Conservation (phyloP, 129 eudicot genomes). For the Tanacetum coccineum region DNA sequence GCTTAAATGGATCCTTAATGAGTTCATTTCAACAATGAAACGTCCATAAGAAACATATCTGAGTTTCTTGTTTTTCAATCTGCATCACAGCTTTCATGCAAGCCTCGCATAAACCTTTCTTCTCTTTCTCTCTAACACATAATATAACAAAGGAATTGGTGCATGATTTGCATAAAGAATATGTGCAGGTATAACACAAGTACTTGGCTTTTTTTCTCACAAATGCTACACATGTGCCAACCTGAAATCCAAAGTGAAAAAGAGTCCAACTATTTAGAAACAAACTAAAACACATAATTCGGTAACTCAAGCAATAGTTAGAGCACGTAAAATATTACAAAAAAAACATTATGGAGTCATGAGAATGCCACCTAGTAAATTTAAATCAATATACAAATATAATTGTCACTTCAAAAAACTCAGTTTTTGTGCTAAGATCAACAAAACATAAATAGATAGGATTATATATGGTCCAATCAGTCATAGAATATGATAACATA, state of each 20-base stretch:
- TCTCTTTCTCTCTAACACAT: slow-evolving; percentile 89
- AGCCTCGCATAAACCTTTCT: slow-evolving; percentile 80
- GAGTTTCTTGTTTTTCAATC: slow-evolving; percentile 53
- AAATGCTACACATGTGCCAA: slow-evolving; percentile 83
- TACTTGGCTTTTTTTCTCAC: slow-evolving; percentile 86
- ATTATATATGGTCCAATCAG: no score
- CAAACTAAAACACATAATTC: background rate
- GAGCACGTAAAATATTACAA: background rate
- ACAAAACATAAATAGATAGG: no score
- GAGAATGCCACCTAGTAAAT: slow-evolving; percentile 13
- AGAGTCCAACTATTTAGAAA: background rate
- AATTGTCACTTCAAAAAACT: no score
- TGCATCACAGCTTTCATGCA: slow-evolving; percentile 72
- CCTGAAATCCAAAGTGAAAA: slow-evolving; percentile 52
- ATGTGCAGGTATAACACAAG: slow-evolving; percentile 84
- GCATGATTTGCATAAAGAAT: slow-evolving; percentile 88
- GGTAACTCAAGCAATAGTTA: slow-evolving; percentile 7
- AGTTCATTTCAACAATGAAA: background rate
- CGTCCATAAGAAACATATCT: slow-evolving; percentile 35
- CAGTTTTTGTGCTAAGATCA: no score
- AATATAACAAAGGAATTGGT: slow-evolving; percentile 51
- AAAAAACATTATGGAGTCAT: slow-evolving; percentile 1
- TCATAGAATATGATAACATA: no score
- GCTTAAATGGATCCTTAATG: background rate
- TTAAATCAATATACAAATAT: no score